A percentile compares a stretch with the other conserved stretches of the same genome.
Conservation (phyloP, 257 asterid genomes). For the Solanum pennellii region DNA sequence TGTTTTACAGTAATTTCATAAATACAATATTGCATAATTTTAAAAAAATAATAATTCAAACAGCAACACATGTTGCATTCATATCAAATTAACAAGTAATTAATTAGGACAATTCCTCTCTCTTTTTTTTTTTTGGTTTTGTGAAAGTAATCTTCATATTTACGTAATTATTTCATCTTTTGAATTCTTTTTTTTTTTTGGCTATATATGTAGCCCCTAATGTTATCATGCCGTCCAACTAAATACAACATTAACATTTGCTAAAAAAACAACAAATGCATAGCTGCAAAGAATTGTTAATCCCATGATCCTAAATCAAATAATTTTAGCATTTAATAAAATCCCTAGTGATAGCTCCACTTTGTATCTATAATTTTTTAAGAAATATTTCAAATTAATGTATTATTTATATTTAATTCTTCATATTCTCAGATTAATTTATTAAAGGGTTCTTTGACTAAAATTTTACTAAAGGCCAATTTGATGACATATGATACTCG, state of each 20-base stretch:
- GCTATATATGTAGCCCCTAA: neutral
- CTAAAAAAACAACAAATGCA: neutral
- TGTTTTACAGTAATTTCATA: slow-evolving; percentile 1
- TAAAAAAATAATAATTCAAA: neutral
- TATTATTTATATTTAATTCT: neutral
- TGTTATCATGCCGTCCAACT: neutral
- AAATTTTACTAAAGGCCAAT: neutral
- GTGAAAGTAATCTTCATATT: neutral
- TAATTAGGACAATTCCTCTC: neutral
- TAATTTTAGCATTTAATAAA: neutral
- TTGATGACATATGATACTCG: neutral
- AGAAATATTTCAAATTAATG: neutral
- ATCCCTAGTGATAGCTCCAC: neutral
- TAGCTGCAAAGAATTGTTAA: neutral
- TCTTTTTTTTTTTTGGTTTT: neutral
- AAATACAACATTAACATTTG: neutral
- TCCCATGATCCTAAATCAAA: neutral
- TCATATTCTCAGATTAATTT: neutral
- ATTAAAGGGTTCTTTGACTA: neutral
- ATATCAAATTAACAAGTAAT: neutral
- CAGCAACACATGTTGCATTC: neutral
- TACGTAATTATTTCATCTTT: neutral
- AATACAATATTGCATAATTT: neutral
- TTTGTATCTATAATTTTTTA: neutral
- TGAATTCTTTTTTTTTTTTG: neutral